Conservation (phyloP, 108 stramenopile genomes). For the Skeletonema costatum region DNA sequence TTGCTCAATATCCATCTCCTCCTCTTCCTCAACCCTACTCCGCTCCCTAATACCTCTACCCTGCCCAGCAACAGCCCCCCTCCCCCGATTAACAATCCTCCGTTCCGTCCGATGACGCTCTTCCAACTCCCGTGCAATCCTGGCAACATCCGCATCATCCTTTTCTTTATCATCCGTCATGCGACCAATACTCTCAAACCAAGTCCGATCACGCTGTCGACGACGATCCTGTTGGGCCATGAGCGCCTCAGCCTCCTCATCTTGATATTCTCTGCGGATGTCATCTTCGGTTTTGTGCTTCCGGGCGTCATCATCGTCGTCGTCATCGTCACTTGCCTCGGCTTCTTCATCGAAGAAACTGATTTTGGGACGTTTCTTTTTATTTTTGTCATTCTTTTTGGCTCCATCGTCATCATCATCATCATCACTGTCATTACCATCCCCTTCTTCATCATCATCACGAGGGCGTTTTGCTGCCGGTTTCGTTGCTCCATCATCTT, state of each 20-base stretch:
- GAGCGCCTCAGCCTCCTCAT: constrained; percentile 84
- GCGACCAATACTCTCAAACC: constrained; percentile 37
- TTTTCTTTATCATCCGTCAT: constrained; percentile 37
- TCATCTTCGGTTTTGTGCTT: constrained; percentile 72
- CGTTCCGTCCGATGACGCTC: constrained; percentile 80
- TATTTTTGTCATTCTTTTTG: constrained; percentile 32
- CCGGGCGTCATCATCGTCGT: constrained; percentile 83
- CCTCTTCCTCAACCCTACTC: constrained; percentile 4
- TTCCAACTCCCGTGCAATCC: constrained; percentile 86
- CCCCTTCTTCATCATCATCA: constrained; percentile 66
- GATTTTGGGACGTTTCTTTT: constrained; percentile 60
- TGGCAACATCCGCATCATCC: constrained; percentile 51
- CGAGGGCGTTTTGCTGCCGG: constrained; percentile 27
- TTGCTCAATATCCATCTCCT: constrained; percentile 20
- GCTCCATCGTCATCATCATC: constrained; percentile 41
- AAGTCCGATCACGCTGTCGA: constrained; percentile 66
- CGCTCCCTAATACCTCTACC: constrained; percentile 2
- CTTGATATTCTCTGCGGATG: constrained; percentile 76
- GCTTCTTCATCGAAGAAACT: constrained; percentile 90
- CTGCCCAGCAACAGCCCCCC: constrained; percentile 13
- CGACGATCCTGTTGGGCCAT: constrained; percentile 88
- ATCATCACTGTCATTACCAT: constrained; percentile 70
- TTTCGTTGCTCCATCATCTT: constrained; percentile 13
- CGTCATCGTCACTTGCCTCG: constrained; percentile 83
- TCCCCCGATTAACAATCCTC: constrained; percentile 49